Evolutionary conservation across 129 eudicot genomes (phyloP).

Genomic region (Deinandra increscens): DNA sequence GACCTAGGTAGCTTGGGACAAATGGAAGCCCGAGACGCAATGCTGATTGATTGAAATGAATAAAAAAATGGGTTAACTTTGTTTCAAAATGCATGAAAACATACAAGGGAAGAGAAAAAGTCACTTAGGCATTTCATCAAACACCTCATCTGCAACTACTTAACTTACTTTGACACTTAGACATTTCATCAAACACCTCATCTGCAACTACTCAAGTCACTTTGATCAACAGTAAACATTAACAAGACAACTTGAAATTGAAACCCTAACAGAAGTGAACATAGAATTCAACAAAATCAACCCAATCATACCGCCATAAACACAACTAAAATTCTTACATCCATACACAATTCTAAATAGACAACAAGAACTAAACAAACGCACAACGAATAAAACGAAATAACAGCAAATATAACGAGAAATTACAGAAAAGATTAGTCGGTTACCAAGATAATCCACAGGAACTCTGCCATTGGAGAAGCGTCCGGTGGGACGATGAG

Average conservation of each 20-base stretch:
- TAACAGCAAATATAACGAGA: not conserved
- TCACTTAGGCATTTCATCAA: slow-evolving; percentile 22
- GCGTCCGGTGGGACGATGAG: slow-evolving; percentile 80
- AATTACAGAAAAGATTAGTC: not conserved
- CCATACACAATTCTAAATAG: not conserved
- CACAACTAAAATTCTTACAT: not conserved
- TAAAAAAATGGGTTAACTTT: slow-evolving; percentile 5
- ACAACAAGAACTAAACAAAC: slow-evolving; percentile 6
- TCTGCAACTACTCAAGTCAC: slow-evolving; percentile 12
- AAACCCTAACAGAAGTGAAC: slow-evolving; percentile 8
- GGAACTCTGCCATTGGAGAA: slow-evolving; percentile 90
- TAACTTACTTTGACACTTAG: not conserved
- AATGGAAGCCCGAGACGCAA: slow-evolving; percentile 70
- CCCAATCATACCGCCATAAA: not conserved
- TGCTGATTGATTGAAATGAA: slow-evolving; percentile 40
- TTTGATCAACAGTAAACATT: not conserved
- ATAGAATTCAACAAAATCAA: slow-evolving; percentile 2
- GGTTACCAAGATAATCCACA: slow-evolving; percentile 81
- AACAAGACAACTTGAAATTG: slow-evolving; percentile 3
- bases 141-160: slow-evolving; percentile 20
- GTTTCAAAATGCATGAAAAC: not conserved
- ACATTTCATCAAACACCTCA: slow-evolving; percentile 25
- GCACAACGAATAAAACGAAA: not conserved
- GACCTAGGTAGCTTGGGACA: slow-evolving; percentile 78
- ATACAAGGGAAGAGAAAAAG: not conserved